Base-by-base conservation (phyloP, 257 asterid genomes). In the Nicotiana paniculata region DNA sequence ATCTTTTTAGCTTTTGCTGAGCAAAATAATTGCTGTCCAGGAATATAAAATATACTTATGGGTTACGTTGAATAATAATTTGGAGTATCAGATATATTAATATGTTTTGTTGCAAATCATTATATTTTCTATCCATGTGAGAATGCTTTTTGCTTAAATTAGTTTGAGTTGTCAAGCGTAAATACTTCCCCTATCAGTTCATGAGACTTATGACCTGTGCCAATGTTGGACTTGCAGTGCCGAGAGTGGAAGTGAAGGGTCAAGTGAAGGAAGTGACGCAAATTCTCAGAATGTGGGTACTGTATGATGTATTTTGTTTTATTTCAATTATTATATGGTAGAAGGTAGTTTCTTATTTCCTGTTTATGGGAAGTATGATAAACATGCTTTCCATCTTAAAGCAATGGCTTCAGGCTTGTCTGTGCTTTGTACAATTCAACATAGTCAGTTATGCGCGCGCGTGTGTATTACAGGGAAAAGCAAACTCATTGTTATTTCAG, bases 191-290 rank as follows among this genome's bases (percentile, higher is more conserved):
- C 33, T 70, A 70, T 72, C 78, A 72, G 37, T 48, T 75, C 79
- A 75, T 51, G 80, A 75, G 80, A 37, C 79, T 75, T 48, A 46
- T 65, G 48, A 82, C 66, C 32, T 70, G 79, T 65, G 48, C 13
- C 59, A 33, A 75, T 75, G 74, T 81, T 70, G 78, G 77, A 43
- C 90, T 82, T 90, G 85, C 95, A 94, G 99, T 88, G 95, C 84
- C 74, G 99, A 92, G 82, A 95, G 97, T 84, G 97, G 82, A 62
- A 96, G 97, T 90, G 99, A 92, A 84, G 98, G 96, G 80, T 89
- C 96, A 80, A 92, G 97, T 78, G 99, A 91, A 62, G 98, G 98
- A 87, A 96, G 98, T 84, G 96, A 94, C 66, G 91, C 87, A 70
- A 89, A 93, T 87, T 96, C 98, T 77, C 96, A 90, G 83, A 91